Evolutionary conservation across 495 filamentous ascomycete species (phyloP).

Genomic region (Gamarada debralockiae): DNA sequence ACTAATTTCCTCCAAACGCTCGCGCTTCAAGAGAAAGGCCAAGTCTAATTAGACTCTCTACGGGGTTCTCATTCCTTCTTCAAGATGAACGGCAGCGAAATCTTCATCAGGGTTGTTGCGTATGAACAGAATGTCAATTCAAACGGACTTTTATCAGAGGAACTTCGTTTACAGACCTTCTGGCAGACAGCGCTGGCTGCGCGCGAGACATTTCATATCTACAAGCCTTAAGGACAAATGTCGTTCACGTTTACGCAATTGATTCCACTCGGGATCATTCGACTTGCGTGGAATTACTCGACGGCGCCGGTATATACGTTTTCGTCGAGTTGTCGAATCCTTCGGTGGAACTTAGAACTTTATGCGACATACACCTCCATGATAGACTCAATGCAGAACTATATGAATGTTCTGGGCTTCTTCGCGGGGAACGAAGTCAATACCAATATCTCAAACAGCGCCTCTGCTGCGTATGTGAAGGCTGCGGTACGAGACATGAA

Average conservation of each 20-base stretch:
- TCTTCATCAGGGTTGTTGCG: conserved; percentile 80
- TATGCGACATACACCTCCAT: conserved; percentile 76
- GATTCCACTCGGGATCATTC: conserved; percentile 72
- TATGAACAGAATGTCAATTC: conserved; percentile 49
- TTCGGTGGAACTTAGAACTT: conserved; percentile 64
- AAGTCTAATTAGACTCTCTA: too few relatives aligned
- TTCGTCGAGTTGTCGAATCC: conserved; percentile 82
- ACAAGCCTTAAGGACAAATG: conserved; percentile 71
- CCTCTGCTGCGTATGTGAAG: conserved; percentile 83
- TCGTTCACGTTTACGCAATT: conserved; percentile 86
- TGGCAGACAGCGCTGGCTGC: conserved; percentile 63
- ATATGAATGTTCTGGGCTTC: conserved; percentile 87
- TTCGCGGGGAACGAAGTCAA: conserved; percentile 93
- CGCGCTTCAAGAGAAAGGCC: too few relatives aligned
- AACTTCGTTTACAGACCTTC: conserved; percentile 42
- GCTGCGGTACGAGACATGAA: conserved; percentile 92
- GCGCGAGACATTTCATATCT: conserved; percentile 75
- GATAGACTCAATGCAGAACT: conserved; percentile 69
- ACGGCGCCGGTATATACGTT: conserved; percentile 87
- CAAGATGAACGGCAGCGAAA: conserved; percentile 63
- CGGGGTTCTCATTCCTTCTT: conserved; percentile 64
- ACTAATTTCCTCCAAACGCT: too few relatives aligned
- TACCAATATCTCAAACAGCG: conserved; percentile 73
- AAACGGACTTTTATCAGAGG: not conserved
- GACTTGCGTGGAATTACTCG: conserved; percentile 74